Base-by-base conservation (phyloP, 768 basidiomycete genomes). In the Rickenella mellea region DNA sequence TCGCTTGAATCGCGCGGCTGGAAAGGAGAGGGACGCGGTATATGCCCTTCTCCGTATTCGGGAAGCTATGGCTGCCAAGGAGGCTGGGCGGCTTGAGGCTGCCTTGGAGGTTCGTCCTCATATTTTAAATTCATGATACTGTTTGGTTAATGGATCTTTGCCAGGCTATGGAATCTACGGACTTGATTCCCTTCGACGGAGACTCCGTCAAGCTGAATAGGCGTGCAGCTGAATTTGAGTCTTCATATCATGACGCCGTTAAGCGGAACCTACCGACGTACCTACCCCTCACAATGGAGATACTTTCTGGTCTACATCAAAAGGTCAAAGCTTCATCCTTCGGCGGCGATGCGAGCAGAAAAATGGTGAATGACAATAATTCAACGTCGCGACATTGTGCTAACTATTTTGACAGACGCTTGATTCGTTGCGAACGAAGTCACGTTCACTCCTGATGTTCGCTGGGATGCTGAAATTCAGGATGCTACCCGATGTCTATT, bases 241-340 rank as follows among this genome's bases (percentile, higher is more conserved):
- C 89, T 41, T 17, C 22, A 25, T 62, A 84, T 14, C 83, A 94
- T 43, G 88, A 94, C 51, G 74, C 86, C 2, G 66, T 96, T 53
- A 87, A 92, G 53, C 78, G 85, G 49, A 97, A 94, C 64, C 62
- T 98, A 58, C 89, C 90, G 53, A 75, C 77, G 2, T 86, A 96
- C 58, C 71, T 98, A 38, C 76, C 86, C 26, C 73, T 91, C 28
- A 84, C 89, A 17, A 99, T 98, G 96, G 90, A 92, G 55, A 78
- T 83, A 22, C 76, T 98, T 21, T 83, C 85, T 38, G 78, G 73
- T 11, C 75, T 93, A 12, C 85, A 94, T 51, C 82, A 82, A 43
- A 76, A 74, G 44, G 66, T 79, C 44, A 94, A 94, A 59, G 64
- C 68, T 9, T 80, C 83, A 22, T 64, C 71, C 31, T 77, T 76